phyloP scores from a whole-genome alignment of 345 rosid genomes.

The Citrus inodora region DNA sequence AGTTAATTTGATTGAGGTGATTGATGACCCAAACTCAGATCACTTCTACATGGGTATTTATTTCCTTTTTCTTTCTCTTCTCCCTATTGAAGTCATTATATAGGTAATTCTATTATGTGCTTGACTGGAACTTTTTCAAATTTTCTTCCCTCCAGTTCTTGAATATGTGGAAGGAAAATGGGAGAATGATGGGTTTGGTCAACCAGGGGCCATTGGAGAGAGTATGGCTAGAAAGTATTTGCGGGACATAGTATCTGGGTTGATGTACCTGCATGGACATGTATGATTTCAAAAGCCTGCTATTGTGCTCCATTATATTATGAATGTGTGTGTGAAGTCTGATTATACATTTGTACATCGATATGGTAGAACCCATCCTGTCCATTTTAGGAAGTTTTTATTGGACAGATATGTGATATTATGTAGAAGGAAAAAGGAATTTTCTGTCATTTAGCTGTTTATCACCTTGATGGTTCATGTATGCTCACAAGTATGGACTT shows the following conservation, averaged over 20 bases:
- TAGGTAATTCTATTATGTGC: background rate
- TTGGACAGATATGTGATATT: background rate
- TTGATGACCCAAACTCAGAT: constrained; percentile 92
- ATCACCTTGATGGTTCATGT: background rate
- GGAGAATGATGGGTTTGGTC: constrained; percentile 61
- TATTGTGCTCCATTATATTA: background rate
- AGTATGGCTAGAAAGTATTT: constrained; percentile 78
- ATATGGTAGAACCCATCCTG: background rate
- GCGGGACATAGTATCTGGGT: constrained; percentile 81
- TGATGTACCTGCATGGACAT: constrained; percentile 92
- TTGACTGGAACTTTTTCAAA: constrained; percentile 4
- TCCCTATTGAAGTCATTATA: background rate
- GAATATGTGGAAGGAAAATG: constrained; percentile 92
- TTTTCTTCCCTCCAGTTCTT: constrained; percentile 58
- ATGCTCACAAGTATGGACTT: background rate
- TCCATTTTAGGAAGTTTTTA: background rate
- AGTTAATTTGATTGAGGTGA: constrained; percentile 95
- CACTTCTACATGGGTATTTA: constrained; percentile 95
- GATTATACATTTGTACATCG: background rate
- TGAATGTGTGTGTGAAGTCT: background rate
- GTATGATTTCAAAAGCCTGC: constrained; percentile 40
- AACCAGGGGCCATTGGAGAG: constrained; percentile 67
- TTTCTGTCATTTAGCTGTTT: background rate
- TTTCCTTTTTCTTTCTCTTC: constrained; percentile 4
- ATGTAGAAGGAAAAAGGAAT: background rate